Evolutionary conservation across 805 yeast genomes (phyloP).

Genomic region (Clavispora phyllophila): DNA sequence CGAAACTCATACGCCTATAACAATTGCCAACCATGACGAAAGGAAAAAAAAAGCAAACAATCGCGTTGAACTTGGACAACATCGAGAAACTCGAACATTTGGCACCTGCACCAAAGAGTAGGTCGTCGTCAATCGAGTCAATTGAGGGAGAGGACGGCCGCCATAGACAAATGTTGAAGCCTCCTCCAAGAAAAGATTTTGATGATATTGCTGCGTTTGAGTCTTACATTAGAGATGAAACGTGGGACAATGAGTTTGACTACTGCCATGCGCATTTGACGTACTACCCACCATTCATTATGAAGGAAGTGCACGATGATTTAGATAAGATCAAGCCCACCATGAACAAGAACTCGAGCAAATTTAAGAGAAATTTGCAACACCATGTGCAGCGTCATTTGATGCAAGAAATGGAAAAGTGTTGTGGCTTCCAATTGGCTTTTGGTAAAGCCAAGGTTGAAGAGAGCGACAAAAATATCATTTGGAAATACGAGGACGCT

Average conservation of each 20-base stretch:
- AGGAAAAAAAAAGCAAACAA: slow-evolving; percentile 21
- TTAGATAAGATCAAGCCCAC: slow-evolving; percentile 69
- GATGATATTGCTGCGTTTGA: slow-evolving; percentile 63
- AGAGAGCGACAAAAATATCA: slow-evolving; percentile 46
- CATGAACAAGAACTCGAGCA: slow-evolving; percentile 64
- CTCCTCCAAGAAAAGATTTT: slow-evolving; percentile 46
- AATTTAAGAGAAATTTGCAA: slow-evolving; percentile 67
- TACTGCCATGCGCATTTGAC: slow-evolving; percentile 60
- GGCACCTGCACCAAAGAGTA: slow-evolving; percentile 33
- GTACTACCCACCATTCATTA: slow-evolving; percentile 70
- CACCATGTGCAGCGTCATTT: slow-evolving; percentile 72
- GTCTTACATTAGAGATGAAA: slow-evolving; percentile 60
- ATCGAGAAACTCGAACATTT: slow-evolving; percentile 36
- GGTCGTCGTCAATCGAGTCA: slow-evolving; percentile 35
- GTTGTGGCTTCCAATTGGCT: slow-evolving; percentile 54
- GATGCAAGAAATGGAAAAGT: slow-evolving; percentile 57
- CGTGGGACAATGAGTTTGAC: slow-evolving; percentile 72
- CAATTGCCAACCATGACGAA: slow-evolving; percentile 13
- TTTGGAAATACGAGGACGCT: slow-evolving; percentile 61
- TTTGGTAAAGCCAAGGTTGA: slow-evolving; percentile 46
- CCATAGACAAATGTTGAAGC: slow-evolving; percentile 21
- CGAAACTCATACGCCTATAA: not conserved
- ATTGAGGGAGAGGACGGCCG: slow-evolving; percentile 30
- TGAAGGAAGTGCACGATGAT: slow-evolving; percentile 61
- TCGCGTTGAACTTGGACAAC: slow-evolving; percentile 31